Evolutionary conservation across 495 filamentous ascomycete genomes (phyloP), one percentile per base, ranked within the genome.

Genomic region (Recurvomyces mirabilis): DNA sequence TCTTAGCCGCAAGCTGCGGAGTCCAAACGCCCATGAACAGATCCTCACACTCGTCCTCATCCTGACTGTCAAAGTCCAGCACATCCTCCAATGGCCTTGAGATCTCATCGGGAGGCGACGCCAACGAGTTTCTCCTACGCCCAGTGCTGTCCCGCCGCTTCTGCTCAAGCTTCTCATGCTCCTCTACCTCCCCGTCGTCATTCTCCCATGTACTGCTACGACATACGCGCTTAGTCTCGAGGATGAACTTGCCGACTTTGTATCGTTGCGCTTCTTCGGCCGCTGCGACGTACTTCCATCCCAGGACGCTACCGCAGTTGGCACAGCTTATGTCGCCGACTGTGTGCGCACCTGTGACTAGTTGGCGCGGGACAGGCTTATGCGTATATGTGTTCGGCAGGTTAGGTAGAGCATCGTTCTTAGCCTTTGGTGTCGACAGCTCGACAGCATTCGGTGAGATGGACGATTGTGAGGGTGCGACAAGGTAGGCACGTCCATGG

Each of bases 41-140:
- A 61, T 94, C 88, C 56, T 95, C 89, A 49, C 88, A 93, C 65
- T 96, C 89, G 39, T 93, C 86, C 56, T 94, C 87, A 60, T 96
- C 89, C 37, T 87, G 78, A 47, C 78, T 84, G 65, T 96, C 86
- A 60, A 94, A 94, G 41, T 85, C 77, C 2, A 85, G 57, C 40
- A 61, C 63, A 37, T 63, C 58, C 22, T 26, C 34, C 38, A 40
- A 31, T 40, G 52, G 30, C 34, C 30, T 28, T 14, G 36, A 6
- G 28, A 48, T n/a, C 33, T 41, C 43, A 35, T 46, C 25, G 9
- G 48, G 42, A 14, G 48, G 48, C n/a, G n/a, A n/a, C 14, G 15
- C 19, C 2, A 33, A 1, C 31, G 32, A 49, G 25, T 35, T 38
- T 26, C 46, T 18, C 15, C 37, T 5, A 5, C 48, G 50, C 20